A percentile compares a stretch with the other conserved stretches of the same genome.
Conservation (phyloP, 2,329 filamentous ascomycete species). For the Aurifilum marmelostoma region DNA sequence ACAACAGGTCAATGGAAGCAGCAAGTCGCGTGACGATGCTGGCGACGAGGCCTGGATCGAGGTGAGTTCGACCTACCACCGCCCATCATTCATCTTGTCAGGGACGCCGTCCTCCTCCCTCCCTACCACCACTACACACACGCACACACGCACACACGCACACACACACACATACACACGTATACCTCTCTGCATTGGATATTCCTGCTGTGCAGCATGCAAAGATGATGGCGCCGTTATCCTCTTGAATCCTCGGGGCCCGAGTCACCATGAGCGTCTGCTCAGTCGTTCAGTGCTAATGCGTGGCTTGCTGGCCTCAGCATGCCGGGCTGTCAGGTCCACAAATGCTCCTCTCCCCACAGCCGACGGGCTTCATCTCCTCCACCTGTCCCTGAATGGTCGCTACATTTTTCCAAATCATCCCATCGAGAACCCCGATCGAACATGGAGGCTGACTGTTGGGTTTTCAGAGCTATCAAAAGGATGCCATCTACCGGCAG, state of each 20-base stretch:
- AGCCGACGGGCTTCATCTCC: conserved; percentile 26
- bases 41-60: conserved; percentile 66
- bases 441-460: conserved; percentile 41
- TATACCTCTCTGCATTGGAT: conserved; percentile 13
- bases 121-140: neutral
- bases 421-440: conserved; percentile 31
- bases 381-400: conserved; percentile 27
- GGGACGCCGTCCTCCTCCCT: neutral
- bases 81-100: conserved; percentile 36
- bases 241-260: conserved; percentile 30
- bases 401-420: conserved; percentile 33
- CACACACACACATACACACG: neutral
- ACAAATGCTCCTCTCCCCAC: conserved; percentile 24
- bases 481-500: conserved; percentile 94
- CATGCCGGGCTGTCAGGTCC: conserved; percentile 43
- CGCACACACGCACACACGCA: conserved; percentile 3
- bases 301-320: conserved; percentile 49
- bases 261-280: conserved; percentile 34
- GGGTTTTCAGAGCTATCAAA: conserved; percentile 76
- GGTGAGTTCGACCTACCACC: conserved; percentile 55
- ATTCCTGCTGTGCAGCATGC: neutral
- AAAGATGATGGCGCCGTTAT: neutral
- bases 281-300: conserved; percentile 46
- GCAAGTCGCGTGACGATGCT: conserved; percentile 58
- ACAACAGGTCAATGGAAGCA: conserved; percentile 82